Evolutionary conservation across 2,329 filamentous ascomycete genomes (phyloP).

Genomic region (Paracoccidioides brasiliensis): DNA sequence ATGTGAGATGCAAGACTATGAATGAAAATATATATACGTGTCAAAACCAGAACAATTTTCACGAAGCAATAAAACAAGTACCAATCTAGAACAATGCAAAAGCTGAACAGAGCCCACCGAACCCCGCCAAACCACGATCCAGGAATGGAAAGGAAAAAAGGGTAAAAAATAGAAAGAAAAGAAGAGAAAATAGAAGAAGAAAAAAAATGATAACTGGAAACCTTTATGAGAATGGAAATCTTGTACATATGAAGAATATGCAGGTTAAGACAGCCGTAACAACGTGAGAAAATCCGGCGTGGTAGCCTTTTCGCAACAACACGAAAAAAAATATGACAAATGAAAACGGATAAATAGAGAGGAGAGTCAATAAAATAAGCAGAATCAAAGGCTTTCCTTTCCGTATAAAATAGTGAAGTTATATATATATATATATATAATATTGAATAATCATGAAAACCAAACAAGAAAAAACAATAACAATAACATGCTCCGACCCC

Average conservation of each 20-base stretch:
- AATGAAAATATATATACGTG: neutral
- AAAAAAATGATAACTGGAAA: neutral
- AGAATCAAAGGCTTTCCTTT: neutral
- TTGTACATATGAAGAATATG: conserved; percentile 4
- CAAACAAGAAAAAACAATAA: neutral
- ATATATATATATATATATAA: neutral
- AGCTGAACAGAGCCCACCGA: neutral
- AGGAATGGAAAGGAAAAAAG: neutral
- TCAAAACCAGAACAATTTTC: neutral
- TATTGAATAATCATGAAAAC: neutral
- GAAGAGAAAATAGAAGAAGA: neutral
- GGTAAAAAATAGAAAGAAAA: neutral
- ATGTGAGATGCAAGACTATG: neutral
- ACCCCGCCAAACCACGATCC: neutral
- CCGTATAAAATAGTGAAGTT: neutral
- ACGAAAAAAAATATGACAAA: neutral
- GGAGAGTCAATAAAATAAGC: neutral
- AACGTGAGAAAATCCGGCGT: conserved; percentile 6
- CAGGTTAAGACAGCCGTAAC: conserved; percentile 8
- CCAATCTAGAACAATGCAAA: neutral
- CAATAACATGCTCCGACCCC: conserved; percentile 10
- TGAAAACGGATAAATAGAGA: neutral
- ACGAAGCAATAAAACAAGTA: neutral
- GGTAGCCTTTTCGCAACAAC: too few species aligned
- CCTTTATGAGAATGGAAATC: neutral